Conservation (phyloP, 257 asterid genomes). For the Solanum lycopersicoides region DNA sequence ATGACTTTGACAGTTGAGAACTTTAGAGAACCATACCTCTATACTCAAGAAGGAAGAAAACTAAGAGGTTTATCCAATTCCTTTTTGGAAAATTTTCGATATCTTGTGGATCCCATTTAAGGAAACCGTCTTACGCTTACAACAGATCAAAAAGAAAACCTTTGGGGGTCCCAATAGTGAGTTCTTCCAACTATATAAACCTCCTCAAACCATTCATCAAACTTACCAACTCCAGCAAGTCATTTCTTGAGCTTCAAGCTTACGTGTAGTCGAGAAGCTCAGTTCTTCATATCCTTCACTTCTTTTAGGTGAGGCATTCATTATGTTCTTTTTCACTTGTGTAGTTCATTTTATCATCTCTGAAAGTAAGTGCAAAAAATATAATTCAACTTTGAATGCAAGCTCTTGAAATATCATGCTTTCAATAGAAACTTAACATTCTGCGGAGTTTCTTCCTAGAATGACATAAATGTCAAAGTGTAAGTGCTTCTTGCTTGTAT, state of each 20-base stretch:
- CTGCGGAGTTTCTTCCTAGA: not conserved
- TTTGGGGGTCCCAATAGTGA: constrained; percentile 27
- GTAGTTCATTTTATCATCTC: not conserved
- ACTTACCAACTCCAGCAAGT: constrained; percentile 21
- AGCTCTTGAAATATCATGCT: not conserved
- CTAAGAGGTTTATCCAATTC: constrained; percentile 6
- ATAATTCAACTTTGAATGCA: not conserved
- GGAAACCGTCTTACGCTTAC: constrained; percentile 5
- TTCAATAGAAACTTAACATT: not conserved
- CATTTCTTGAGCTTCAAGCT: not conserved
- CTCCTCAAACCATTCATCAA: constrained; percentile 25
- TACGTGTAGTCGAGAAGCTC: not conserved
- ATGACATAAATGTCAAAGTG: not conserved
- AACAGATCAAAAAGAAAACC: not conserved
- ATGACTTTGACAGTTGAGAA: constrained; percentile 11
- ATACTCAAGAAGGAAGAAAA: constrained; percentile 2
- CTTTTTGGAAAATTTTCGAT: constrained; percentile 12
- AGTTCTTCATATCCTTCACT: not conserved
- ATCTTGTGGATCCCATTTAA: constrained; percentile 25
- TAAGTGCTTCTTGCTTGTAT: not conserved
- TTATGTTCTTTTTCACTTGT: not conserved
- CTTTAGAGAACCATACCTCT: constrained; percentile 13
- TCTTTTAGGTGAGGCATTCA: constrained; percentile 2
- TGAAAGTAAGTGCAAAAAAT: not conserved
- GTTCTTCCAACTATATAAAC: constrained; percentile 35